Evolutionary conservation across 345 rosid genomes (phyloP).

Genomic region (Diplotaxis tenuifolia): DNA sequence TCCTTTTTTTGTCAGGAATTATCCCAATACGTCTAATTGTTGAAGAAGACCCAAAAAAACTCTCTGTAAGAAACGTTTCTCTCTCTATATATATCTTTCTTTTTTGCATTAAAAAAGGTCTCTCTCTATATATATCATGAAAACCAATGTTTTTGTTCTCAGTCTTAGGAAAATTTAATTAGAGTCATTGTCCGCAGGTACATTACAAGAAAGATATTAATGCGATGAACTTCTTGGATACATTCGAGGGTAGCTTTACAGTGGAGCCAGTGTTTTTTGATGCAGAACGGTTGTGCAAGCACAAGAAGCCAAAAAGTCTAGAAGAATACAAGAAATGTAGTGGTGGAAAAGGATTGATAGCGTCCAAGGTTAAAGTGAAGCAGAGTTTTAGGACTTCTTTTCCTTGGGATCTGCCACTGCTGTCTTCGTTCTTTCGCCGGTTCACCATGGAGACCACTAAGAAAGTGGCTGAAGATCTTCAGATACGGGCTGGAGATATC

Average conservation of each 20-base stretch:
- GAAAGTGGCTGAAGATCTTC: slow-evolving; percentile 55
- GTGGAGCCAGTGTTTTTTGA: slow-evolving; percentile 68
- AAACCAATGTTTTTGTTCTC: not conserved
- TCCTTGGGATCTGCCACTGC: slow-evolving; percentile 63
- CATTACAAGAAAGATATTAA: slow-evolving; percentile 56
- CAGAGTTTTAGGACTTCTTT: slow-evolving; percentile 67
- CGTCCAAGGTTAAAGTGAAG: slow-evolving; percentile 57
- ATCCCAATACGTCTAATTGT: slow-evolving; percentile 61
- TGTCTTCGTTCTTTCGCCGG: slow-evolving; percentile 76
- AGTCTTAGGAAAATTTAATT: not conserved
- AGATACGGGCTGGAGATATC: not conserved
- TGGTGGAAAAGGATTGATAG: slow-evolving; percentile 66
- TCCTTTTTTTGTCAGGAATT: slow-evolving; percentile 72
- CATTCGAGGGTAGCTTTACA: slow-evolving; percentile 69
- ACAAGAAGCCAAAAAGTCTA: slow-evolving; percentile 57
- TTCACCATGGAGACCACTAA: slow-evolving; percentile 60
- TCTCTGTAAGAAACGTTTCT: slow-evolving; percentile 35
- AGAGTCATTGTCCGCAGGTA: slow-evolving; percentile 25
- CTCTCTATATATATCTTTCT: not conserved
- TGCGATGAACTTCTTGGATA: slow-evolving; percentile 59
- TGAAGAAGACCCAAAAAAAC: slow-evolving; percentile 55
- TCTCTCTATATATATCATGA: not conserved
- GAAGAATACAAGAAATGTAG: slow-evolving; percentile 63
- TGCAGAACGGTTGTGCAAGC: slow-evolving; percentile 51
- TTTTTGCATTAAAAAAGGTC: slow-evolving; percentile 33